These are phyloP conservation scores for Candida railenensis DNA, from an alignment of 805 yeast genomes.

Conservation along the genomic window DNA sequence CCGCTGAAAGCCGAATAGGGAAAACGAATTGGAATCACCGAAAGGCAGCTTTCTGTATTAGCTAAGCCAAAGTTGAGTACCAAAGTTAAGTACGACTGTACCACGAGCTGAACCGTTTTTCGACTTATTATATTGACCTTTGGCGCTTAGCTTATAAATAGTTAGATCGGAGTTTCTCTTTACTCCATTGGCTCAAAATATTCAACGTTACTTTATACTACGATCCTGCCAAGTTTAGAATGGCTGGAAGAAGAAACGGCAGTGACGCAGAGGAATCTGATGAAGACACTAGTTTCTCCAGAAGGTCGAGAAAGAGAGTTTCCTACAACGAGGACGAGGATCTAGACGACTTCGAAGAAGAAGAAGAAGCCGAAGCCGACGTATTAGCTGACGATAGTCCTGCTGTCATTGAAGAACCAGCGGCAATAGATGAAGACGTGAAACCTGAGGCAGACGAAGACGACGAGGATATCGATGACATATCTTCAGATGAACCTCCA, in stretches of 20 bases:
- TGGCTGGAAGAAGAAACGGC: slow-evolving; percentile 5
- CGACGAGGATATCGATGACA: slow-evolving; percentile 9
- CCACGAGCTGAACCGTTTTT: too few species aligned
- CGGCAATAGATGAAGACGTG: slow-evolving; percentile 9
- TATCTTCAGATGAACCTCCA: slow-evolving; percentile 4
- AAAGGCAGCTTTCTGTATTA: neutral
- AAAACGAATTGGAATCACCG: too few species aligned
- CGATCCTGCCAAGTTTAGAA: slow-evolving; percentile 3
- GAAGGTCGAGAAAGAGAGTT: slow-evolving; percentile 4
- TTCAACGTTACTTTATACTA: slow-evolving; percentile 3
- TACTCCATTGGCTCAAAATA: neutral
- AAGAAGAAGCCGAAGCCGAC: slow-evolving; percentile 27
- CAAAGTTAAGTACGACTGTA: too few species aligned
- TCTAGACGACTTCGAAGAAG: slow-evolving; percentile 13
- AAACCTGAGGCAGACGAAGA: slow-evolving; percentile 12
- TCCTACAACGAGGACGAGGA: slow-evolving; percentile 14
- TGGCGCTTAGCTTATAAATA: too few species aligned
- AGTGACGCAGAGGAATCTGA: slow-evolving; percentile 1
- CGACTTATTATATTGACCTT: too few species aligned
- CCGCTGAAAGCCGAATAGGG: too few species aligned
- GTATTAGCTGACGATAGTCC: slow-evolving; percentile 22
- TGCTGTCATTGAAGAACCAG: neutral
- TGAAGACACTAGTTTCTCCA: neutral
- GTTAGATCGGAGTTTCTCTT: neutral
- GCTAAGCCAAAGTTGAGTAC: neutral